Percentiles rank a stretch among this genome's conserved stretches.
Evolutionary conservation across 495 filamentous ascomycete species (phyloP).

Genomic region (Copromyces sp.): DNA sequence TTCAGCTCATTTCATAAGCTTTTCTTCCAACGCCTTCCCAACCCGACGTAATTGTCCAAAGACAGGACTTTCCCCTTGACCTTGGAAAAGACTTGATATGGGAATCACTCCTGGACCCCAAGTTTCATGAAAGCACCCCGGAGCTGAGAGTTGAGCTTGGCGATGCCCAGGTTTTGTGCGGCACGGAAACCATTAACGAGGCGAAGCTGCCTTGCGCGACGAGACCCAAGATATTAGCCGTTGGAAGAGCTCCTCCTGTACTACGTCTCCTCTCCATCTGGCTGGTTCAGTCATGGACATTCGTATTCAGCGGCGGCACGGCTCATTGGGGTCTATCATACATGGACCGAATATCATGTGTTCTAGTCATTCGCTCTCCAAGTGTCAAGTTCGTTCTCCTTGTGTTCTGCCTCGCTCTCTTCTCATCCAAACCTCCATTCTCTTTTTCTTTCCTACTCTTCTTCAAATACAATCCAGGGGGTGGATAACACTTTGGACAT

Average conservation of each 20-base stretch:
- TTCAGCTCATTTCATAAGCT: too few species aligned
- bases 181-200: neutral
- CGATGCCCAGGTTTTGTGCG: neutral
- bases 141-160: neutral
- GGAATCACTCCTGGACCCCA: neutral
- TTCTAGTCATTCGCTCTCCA: neutral
- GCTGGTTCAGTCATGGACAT: neutral
- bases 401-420: neutral
- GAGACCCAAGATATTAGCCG: neutral
- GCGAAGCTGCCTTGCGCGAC: neutral
- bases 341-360: neutral
- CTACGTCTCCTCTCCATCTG: neutral
- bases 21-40: too few species aligned
- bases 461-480: constrained; percentile 13
- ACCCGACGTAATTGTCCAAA: too few species aligned
- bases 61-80: too few species aligned
- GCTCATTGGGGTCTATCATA: neutral
- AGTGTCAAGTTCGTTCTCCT: neutral
- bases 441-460: neutral
- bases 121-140: neutral
- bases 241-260: neutral
- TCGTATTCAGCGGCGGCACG: neutral
- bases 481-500: constrained; percentile 19
- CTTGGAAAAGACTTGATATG: neutral
- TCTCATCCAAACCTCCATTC: neutral